Conservation (phyloP, 495 filamentous ascomycete species). For the Penicillium waksmanii region DNA sequence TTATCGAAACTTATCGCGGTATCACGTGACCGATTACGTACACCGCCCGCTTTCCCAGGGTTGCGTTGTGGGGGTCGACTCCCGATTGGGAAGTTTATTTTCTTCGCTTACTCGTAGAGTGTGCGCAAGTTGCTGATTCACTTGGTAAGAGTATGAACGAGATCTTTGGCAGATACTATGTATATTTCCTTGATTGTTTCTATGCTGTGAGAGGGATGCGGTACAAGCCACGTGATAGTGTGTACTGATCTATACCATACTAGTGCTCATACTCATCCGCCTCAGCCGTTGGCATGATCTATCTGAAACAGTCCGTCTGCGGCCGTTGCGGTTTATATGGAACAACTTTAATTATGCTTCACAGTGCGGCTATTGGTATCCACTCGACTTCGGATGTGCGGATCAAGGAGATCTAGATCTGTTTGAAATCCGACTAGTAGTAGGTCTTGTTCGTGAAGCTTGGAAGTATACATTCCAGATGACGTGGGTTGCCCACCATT, state of each 20-base stretch:
- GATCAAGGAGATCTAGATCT: not conserved
- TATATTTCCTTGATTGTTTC: no score
- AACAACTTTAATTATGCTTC: conserved; percentile 3
- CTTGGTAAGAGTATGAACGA: no score
- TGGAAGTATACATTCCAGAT: no score
- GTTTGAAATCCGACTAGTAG: not conserved
- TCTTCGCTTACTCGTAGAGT: not conserved
- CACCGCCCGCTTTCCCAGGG: not conserved
- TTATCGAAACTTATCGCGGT: conserved; percentile 29
- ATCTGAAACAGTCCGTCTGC: not conserved
- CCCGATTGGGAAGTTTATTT: conserved; percentile 7
- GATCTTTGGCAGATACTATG: no score
- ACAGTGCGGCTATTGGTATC: not conserved
- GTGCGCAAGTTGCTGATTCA: not conserved
- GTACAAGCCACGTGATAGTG: no score
- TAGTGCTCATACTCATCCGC: not conserved
- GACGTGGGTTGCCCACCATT: no score
- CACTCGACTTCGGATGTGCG: not conserved
- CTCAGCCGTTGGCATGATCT: not conserved
- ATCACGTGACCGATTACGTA: conserved; percentile 12
- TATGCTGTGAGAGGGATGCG: no score
- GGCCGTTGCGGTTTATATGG: not conserved
- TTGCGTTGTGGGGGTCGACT: not conserved
- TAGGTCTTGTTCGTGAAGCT: not conserved
- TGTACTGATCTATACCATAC: not conserved